Percentiles rank a stretch among this genome's conserved stretches.
Evolutionary conservation across 2,329 filamentous ascomycete genomes (phyloP).

Genomic region (Bipolaris zeicola): DNA sequence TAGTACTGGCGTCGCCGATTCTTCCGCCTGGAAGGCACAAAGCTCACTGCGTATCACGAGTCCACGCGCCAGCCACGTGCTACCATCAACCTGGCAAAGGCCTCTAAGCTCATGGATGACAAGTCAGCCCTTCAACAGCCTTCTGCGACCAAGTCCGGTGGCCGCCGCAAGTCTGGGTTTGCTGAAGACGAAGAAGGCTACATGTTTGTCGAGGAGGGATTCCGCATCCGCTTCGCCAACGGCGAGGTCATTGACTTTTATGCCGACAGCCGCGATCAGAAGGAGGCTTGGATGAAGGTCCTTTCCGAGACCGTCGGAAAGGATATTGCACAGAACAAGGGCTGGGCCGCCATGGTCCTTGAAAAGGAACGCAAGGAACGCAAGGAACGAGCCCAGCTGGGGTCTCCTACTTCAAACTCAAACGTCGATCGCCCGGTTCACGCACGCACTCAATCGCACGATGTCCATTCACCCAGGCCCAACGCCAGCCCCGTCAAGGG

Average conservation of each 20-base stretch:
- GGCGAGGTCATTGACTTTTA: constrained; percentile 99
- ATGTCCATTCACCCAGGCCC: constrained; percentile 24
- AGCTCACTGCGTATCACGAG: constrained; percentile 95
- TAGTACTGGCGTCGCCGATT: constrained; percentile 98
- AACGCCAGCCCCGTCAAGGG: constrained; percentile 39
- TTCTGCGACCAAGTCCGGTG: constrained; percentile 73
- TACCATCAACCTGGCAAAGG: constrained; percentile 94
- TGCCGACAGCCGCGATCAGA: constrained; percentile 83
- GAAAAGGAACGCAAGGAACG: constrained; percentile 50
- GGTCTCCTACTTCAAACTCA: constrained; percentile 27
- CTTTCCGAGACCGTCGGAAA: constrained; percentile 73
- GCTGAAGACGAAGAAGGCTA: constrained; percentile 98
- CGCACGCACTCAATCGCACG: constrained; percentile 41
- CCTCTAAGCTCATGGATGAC: constrained; percentile 91
- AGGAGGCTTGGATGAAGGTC: constrained; percentile 93
- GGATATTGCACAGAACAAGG: constrained; percentile 56
- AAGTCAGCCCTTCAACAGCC: constrained; percentile 81
- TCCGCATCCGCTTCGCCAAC: constrained; percentile 97
- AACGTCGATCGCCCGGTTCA: constrained; percentile 28
- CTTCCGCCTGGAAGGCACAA: constrained; percentile 90
- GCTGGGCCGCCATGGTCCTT: constrained; percentile 68
- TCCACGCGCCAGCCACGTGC: constrained; percentile 92
- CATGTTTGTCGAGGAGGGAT: constrained; percentile 99
- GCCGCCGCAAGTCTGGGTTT: constrained; percentile 89
- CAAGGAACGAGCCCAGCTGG: constrained; percentile 27